These are phyloP conservation scores for Ceratobasidium sp. DNA, from an alignment of 1,284 basidiomycete species.

Conservation along the genomic window DNA sequence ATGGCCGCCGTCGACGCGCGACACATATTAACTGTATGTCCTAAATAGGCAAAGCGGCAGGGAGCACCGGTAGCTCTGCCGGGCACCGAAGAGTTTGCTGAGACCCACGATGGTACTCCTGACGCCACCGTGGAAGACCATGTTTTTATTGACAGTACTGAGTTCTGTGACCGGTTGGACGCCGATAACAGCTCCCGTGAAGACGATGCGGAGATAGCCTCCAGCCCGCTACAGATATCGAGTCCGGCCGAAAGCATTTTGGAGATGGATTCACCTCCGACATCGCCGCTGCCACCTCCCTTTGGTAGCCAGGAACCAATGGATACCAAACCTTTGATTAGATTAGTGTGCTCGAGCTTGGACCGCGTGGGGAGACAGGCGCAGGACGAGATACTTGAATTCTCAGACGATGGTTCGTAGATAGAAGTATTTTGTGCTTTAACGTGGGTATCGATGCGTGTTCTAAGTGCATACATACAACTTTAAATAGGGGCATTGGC, in stretches of 20 bases:
- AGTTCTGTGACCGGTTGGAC: neutral
- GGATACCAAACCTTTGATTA: neutral
- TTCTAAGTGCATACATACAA: neutral
- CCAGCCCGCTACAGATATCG: neutral
- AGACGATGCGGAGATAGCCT: neutral
- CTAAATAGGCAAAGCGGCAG: slow-evolving; percentile 18
- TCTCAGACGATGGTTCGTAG: neutral
- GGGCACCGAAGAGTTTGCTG: slow-evolving; percentile 2
- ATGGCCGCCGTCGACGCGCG: neutral
- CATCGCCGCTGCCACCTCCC: neutral
- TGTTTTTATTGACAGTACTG: neutral
- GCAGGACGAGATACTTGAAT: neutral
- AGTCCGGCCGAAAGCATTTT: slow-evolving; percentile 7
- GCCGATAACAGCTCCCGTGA: neutral
- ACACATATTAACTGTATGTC: slow-evolving; percentile 17
- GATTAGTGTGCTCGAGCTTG: neutral
- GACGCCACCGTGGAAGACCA: neutral
- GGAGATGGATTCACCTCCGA: slow-evolving; percentile 20
- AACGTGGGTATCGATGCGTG: neutral
- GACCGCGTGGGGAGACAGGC: neutral
- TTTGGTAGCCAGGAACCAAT: neutral
- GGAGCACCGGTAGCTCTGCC: neutral
- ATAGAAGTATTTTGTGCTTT: neutral
- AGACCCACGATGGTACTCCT: slow-evolving; percentile 1
- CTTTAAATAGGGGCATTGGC: neutral